Percentiles rank a stretch among this genome's conserved stretches.
phyloP scores from a whole-genome alignment of 2,329 filamentous ascomycete genomes.

The Colletotrichum sp. region DNA sequence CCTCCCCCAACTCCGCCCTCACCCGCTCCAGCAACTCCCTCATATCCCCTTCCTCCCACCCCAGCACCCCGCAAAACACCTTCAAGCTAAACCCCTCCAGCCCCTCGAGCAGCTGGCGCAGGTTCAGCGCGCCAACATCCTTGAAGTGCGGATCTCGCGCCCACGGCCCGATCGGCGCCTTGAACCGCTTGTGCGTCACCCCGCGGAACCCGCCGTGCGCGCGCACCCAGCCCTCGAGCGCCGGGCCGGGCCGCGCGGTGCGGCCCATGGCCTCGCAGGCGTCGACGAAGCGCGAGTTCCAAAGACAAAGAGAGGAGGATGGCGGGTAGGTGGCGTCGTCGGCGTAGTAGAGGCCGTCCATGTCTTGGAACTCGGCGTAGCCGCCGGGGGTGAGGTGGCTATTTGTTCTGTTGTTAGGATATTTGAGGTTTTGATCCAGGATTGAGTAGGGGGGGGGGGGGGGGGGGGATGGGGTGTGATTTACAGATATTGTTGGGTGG shows the following conservation, averaged over 20 bases:
- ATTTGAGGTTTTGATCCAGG: no score
- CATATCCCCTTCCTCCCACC: conserved; percentile 22
- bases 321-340: conserved; percentile 26
- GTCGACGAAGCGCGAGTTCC: conserved; percentile 18
- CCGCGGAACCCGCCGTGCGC: conserved; percentile 38
- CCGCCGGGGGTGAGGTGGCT: conserved; percentile 39
- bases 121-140: conserved; percentile 30
- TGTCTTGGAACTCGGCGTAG: conserved; percentile 30
- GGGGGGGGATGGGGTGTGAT: no score
- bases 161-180: conserved; percentile 40
- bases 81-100: conserved; percentile 27
- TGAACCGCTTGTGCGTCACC: conserved; percentile 33
- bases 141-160: conserved; percentile 32
- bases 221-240: conserved; percentile 33
- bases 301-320: not conserved
- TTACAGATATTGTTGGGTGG: no score
- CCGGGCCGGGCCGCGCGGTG: conserved; percentile 33
- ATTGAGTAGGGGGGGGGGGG: no score
- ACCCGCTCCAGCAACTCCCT: not conserved
- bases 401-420: no score
- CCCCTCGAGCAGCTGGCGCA: conserved; percentile 20
- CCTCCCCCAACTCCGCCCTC: not conserved
- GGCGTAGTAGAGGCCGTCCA: conserved; percentile 21
- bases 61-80: conserved; percentile 31
- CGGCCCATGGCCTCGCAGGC: conserved; percentile 27